These are phyloP conservation scores for Chalciporus sphaerocephalus DNA, from an alignment of 768 basidiomycete species.

Conservation along the genomic window DNA sequence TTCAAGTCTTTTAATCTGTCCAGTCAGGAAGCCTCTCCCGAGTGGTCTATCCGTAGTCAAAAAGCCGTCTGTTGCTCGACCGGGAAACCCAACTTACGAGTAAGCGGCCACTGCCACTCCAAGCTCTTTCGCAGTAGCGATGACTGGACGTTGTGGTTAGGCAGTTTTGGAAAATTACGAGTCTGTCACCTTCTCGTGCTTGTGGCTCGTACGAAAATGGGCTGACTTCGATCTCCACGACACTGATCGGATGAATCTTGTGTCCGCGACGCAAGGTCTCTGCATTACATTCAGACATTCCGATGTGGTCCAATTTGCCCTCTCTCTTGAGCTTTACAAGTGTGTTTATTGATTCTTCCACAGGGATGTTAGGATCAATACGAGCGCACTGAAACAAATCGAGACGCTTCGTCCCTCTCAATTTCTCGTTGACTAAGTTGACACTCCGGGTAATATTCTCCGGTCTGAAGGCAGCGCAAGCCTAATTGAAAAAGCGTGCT, in stretches of 20 bases:
- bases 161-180: background rate
- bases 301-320: slow-evolving; percentile 48
- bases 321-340: slow-evolving; percentile 37
- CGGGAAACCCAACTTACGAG: slow-evolving; percentile 35
- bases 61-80: slow-evolving; percentile 38
- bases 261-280: slow-evolving; percentile 42
- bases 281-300: slow-evolving; percentile 51
- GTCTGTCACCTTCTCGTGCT: slow-evolving; percentile 37
- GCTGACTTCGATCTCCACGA: slow-evolving; percentile 66
- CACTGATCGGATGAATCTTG: slow-evolving; percentile 49
- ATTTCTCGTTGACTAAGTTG: slow-evolving; percentile 37
- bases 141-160: slow-evolving; percentile 32
- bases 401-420: slow-evolving; percentile 51
- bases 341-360: slow-evolving; percentile 45
- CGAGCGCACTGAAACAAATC: slow-evolving; percentile 59
- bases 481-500: too few relatives aligned
- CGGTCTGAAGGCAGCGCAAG: slow-evolving; percentile 18
- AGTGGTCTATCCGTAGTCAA: too few relatives aligned
- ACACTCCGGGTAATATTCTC: slow-evolving; percentile 48
- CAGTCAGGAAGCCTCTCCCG: slow-evolving; percentile 48
- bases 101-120: slow-evolving; percentile 57
- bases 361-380: slow-evolving; percentile 38
- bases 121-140: slow-evolving; percentile 51
- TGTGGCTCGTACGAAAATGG: slow-evolving; percentile 53
- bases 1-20: slow-evolving; percentile 38